Evolutionary conservation across 805 yeast species (phyloP), one percentile per base, ranked within the genome.

Genomic region (Yamadazyma insecticola): DNA sequence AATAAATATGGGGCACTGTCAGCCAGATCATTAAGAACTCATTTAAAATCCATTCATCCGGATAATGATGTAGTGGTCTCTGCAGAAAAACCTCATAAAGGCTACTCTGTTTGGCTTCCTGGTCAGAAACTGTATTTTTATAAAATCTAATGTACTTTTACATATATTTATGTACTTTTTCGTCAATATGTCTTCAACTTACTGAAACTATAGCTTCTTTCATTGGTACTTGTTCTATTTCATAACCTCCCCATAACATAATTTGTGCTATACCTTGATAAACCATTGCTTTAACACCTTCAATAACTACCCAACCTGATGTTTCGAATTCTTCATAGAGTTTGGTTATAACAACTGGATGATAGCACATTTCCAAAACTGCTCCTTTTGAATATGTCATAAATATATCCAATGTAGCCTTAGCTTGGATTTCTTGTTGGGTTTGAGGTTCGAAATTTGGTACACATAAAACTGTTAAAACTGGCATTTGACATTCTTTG

Each of bases 301-400:
- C 39, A 7, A 57, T 54, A 6, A 55, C 60, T n/a, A 36, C 33
- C 61, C 60, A 57, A 4, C 44, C 45, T 6, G 36, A 36, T 3
- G 24, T 28, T 29, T 45, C 43, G 28, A 55, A 57, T 17, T 47
- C 52, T 21, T 28, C 35, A 30, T 42, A 53, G n/a, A 55, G 39
- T 15, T 45, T 30, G 5, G 61, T 57, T 6, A 28, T 25, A n/a
- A 49, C 47, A 13, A 36, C 43, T 2, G 63, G 63, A 27, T 57
- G 51, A 44, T 57, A 57, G 35, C 63, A 57, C 63, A 57, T 57
- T 32, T 57, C 63, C 13, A 57, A 37, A 13, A 56, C 59, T 3
- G 46, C 49, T 11, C 58, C 60, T 17, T 39, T 37, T 9, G 39
- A 37, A 3, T 36, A 36, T n/a, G 45, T 35, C 23, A 55, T 45